Conservation (phyloP, 1,284 basidiomycete genomes). For the Bjerkandera adusta region DNA sequence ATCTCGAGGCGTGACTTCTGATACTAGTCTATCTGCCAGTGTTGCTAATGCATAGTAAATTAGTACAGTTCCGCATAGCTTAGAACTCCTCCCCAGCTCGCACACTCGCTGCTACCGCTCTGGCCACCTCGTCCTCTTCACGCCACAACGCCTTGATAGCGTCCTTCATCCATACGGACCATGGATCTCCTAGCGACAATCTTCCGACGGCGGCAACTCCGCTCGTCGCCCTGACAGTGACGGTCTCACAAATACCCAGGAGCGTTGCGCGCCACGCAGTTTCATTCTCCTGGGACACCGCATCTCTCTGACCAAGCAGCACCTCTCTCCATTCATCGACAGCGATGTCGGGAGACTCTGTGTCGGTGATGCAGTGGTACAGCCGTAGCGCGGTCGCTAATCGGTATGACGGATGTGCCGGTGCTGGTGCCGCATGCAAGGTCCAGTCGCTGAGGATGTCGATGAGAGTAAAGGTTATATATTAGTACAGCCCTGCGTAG, state of each 20-base stretch:
- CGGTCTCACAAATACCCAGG: slow-evolving; percentile 34
- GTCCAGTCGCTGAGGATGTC: slow-evolving; percentile 65
- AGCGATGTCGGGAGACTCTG: slow-evolving; percentile 19
- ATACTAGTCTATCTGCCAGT: too few species aligned
- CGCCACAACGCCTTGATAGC: slow-evolving; percentile 37
- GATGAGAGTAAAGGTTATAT: slow-evolving; percentile 9
- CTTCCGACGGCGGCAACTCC: slow-evolving; percentile 10
- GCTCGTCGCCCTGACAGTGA: slow-evolving; percentile 32
- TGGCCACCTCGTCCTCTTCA: slow-evolving; percentile 55
- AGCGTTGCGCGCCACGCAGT: slow-evolving; percentile 34
- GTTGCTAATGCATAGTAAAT: too few species aligned
- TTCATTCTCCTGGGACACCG: slow-evolving; percentile 50
- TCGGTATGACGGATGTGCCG: slow-evolving; percentile 76
- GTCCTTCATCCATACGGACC: slow-evolving; percentile 32
- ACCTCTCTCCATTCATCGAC: slow-evolving; percentile 56
- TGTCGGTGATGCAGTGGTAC: slow-evolving; percentile 39
- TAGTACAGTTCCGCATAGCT: slow-evolving; percentile 1
- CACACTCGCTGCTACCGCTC: slow-evolving; percentile 38
- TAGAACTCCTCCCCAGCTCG: slow-evolving; percentile 26
- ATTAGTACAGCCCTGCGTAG: slow-evolving; percentile 14
- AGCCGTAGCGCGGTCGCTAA: slow-evolving; percentile 71
- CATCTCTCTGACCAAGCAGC: slow-evolving; percentile 40
- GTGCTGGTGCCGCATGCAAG: slow-evolving; percentile 53
- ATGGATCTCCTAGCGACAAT: slow-evolving; percentile 14
- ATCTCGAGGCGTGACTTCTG: too few species aligned